Evolutionary conservation across 2,329 filamentous ascomycete species (phyloP), one percentile per base, ranked within the genome.

Genomic region (Microascus cirrosus): DNA sequence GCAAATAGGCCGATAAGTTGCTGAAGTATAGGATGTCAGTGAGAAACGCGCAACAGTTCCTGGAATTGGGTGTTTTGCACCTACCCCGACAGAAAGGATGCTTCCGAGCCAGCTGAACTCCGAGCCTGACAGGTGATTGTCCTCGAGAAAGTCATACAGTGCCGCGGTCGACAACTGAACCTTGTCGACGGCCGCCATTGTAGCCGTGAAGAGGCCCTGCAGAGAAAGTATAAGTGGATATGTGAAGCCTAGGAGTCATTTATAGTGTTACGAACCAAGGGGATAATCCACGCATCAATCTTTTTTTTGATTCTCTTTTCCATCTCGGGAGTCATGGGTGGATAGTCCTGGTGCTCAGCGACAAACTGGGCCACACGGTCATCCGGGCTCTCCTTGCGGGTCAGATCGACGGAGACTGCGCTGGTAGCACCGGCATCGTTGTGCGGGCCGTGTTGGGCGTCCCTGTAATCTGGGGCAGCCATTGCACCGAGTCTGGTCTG

Each of bases 31-130:
- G 24, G n/a, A 2, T 8, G n/a, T n/a, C n/a, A 18, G 13, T n/a
- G 39, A 12, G 39, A 7, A 50, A 10, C 32, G 54, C 39, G 11
- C 39, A n/a, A 34, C 3, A 18, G 36, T 7, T 13, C 36, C 4
- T 3, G 18, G 52, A 34, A n/a, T 42, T 5, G 12, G 36, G 18
- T 15, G 13, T 3, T 42, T n/a, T 42, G 36, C 2, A 12, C 54
- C 2, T 8, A 42, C 34, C 39, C 67, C 59, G 6, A 74, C 64
- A 54, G 73, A 77, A 59, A 75, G 74, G 18, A 74, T 66, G 12
- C 36, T 13, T 15, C 70, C 70, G 0, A 73, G 63, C 71, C 71
- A 74, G 1, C 65, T 69, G 59, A 73, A 75, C 55, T 75, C 64
- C 1, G 67, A 64, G 0, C 69, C 69, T 0, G 65, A 60, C 0